Evolutionary conservation across 495 filamentous ascomycete genomes (phyloP).

Genomic region (Podospora didyma): DNA sequence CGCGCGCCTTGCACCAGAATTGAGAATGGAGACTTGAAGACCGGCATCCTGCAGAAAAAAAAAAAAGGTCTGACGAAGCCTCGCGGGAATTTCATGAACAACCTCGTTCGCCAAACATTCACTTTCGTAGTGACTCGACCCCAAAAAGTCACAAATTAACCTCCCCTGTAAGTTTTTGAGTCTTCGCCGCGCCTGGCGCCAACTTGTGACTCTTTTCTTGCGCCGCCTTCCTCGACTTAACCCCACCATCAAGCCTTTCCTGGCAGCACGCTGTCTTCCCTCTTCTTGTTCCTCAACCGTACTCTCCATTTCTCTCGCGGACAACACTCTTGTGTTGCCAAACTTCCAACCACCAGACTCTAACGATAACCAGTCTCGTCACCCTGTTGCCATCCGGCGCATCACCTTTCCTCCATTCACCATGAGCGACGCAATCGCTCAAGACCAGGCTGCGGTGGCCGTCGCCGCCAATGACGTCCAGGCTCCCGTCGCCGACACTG

Average conservation of each 20-base stretch:
- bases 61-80: not conserved
- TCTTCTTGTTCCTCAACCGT: not conserved
- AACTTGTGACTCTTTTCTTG: conserved; percentile 2
- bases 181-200: conserved; percentile 9
- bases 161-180: conserved; percentile 1
- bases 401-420: conserved; percentile 1
- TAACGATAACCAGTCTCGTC: not conserved
- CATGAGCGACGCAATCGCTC: conserved; percentile 28
- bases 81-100: not conserved
- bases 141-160: not conserved
- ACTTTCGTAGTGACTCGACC: too few relatives aligned
- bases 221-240: not conserved
- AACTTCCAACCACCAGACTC: not conserved
- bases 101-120: not conserved
- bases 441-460: conserved; percentile 19
- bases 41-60: too few relatives aligned
- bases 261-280: not conserved
- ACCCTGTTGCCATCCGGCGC: not conserved
- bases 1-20: not conserved
- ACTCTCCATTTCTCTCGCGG: not conserved
- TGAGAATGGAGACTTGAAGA: not conserved
- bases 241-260: conserved; percentile 7
- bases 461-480: conserved; percentile 11
- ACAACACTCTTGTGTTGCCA: not conserved
- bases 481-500: conserved; percentile 1